Evolutionary conservation across 2,329 filamentous ascomycete species (phyloP).

Genomic region (Pseudopithomyces chartarum): DNA sequence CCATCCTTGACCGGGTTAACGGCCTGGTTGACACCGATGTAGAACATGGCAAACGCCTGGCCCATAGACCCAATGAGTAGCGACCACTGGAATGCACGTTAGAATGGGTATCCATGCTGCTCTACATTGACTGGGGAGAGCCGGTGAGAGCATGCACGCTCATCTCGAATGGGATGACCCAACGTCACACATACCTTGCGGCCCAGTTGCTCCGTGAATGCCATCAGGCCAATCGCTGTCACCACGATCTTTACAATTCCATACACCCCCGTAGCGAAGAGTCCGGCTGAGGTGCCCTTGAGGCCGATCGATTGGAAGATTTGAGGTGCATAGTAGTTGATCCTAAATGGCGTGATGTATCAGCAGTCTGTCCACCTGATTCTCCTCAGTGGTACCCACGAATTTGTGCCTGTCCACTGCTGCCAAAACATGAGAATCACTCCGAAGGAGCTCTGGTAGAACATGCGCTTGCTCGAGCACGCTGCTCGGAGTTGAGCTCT

Average conservation of each 20-base stretch:
- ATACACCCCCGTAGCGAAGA: constrained; percentile 55
- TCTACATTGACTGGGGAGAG: background rate
- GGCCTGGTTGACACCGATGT: constrained; percentile 40
- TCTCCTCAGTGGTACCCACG: background rate
- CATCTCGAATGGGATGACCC: background rate
- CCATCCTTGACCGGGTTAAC: constrained; percentile 39
- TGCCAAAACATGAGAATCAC: constrained; percentile 53
- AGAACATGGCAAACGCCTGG: constrained; percentile 51
- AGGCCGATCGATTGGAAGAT: constrained; percentile 52
- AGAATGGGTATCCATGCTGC: constrained; percentile 3
- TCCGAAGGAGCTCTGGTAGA: constrained; percentile 49
- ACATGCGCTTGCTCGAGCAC: constrained; percentile 44
- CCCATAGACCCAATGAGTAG: constrained; percentile 49
- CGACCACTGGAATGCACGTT: constrained; percentile 35
- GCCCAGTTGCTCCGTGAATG: constrained; percentile 52
- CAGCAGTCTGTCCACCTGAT: background rate
- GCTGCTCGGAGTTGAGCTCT: constrained; percentile 45
- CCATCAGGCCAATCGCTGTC: constrained; percentile 50
- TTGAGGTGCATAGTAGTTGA: constrained; percentile 52
- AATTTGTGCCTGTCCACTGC: constrained; percentile 44
- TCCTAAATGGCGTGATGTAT: constrained; percentile 12
- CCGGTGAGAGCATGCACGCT: constrained; percentile 1
- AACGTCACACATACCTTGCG: constrained; percentile 40
- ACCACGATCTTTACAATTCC: constrained; percentile 54
- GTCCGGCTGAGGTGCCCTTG: constrained; percentile 41